A percentile compares a stretch with the other conserved stretches of the same genome.
Conservation (phyloP, 2,329 filamentous ascomycete species). For the Biscogniauxia marginata region DNA sequence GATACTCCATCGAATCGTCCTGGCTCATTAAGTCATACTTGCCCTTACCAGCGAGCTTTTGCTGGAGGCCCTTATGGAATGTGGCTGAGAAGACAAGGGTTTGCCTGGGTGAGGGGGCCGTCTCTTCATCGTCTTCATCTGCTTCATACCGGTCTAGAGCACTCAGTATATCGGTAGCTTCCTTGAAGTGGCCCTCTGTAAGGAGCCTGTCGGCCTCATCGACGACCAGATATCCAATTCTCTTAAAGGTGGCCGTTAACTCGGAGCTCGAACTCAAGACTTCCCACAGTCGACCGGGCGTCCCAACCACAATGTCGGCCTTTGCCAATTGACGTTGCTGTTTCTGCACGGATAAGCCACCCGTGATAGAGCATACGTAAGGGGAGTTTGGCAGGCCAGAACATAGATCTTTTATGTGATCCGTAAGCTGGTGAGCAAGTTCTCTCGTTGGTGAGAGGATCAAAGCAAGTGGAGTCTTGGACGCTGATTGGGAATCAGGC, state of each 20-base stretch:
- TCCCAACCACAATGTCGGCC: slow-evolving; percentile 91
- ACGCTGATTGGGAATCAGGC: slow-evolving; percentile 28
- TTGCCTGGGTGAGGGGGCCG: slow-evolving; percentile 58
- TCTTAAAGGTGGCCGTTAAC: slow-evolving; percentile 67
- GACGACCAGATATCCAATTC: slow-evolving; percentile 79
- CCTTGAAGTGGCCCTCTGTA: slow-evolving; percentile 92
- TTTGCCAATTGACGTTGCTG: slow-evolving; percentile 80
- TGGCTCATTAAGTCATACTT: slow-evolving; percentile 67
- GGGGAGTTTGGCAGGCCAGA: slow-evolving; percentile 58
- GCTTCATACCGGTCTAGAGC: slow-evolving; percentile 70
- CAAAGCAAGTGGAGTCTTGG: slow-evolving; percentile 64
- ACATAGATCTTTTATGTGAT: slow-evolving; percentile 77
- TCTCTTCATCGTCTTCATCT: slow-evolving; percentile 48
- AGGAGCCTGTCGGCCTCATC: slow-evolving; percentile 93
- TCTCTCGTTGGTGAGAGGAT: slow-evolving; percentile 91
- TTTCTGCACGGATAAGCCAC: slow-evolving; percentile 91
- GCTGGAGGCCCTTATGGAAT: slow-evolving; percentile 86
- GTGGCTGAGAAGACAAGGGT: slow-evolving; percentile 97
- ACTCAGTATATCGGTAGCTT: slow-evolving; percentile 82
- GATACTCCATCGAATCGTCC: slow-evolving; percentile 85
- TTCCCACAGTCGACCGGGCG: slow-evolving; percentile 92
- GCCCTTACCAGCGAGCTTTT: slow-evolving; percentile 80
- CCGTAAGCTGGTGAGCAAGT: slow-evolving; percentile 84
- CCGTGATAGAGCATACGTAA: slow-evolving; percentile 84
- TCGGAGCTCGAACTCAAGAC: slow-evolving; percentile 75